Percentiles rank a stretch among this genome's conserved stretches.
Conservation (phyloP, 768 basidiomycete species). For the Clitopilus hobsonii region DNA sequence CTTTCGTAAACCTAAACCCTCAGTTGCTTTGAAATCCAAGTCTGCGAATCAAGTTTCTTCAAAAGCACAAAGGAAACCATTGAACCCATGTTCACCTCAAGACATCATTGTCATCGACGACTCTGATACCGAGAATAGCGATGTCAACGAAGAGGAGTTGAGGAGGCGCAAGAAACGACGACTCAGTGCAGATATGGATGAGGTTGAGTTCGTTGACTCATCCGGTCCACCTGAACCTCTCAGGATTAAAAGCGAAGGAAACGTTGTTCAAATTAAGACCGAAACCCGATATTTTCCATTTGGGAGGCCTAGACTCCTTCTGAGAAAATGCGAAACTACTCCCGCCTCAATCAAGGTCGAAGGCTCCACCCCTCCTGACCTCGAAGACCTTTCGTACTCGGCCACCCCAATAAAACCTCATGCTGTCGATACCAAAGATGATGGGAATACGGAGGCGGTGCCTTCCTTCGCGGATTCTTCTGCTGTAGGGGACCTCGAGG, state of each 20-base stretch:
- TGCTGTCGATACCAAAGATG: background rate
- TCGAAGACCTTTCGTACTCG: background rate
- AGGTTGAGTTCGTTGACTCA: slow-evolving; percentile 27
- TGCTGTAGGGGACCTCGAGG: slow-evolving; percentile 26
- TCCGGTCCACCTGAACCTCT: background rate
- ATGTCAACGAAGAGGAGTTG: slow-evolving; percentile 7
- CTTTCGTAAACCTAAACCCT: slow-evolving; percentile 2
- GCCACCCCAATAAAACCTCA: background rate
- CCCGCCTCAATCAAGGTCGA: background rate
- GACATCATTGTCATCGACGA: slow-evolving; percentile 57
- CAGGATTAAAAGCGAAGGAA: too few species aligned
- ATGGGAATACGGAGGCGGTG: background rate
- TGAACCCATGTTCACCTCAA: slow-evolving; percentile 6
- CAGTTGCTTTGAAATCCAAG: slow-evolving; percentile 3
- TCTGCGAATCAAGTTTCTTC: slow-evolving; percentile 3
- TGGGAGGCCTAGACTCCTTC: slow-evolving; percentile 15
- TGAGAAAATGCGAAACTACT: background rate
- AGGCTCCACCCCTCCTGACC: background rate
- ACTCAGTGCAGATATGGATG: slow-evolving; percentile 21
- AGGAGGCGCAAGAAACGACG: slow-evolving; percentile 15
- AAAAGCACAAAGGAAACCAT: slow-evolving; percentile 3
- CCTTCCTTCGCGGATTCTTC: too few species aligned
- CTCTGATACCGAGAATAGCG: slow-evolving; percentile 46
- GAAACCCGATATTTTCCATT: slow-evolving; percentile 9
- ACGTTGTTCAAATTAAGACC: too few species aligned